Base-by-base conservation (phyloP, 768 basidiomycete species). In the Termitomyces sp. region DNA sequence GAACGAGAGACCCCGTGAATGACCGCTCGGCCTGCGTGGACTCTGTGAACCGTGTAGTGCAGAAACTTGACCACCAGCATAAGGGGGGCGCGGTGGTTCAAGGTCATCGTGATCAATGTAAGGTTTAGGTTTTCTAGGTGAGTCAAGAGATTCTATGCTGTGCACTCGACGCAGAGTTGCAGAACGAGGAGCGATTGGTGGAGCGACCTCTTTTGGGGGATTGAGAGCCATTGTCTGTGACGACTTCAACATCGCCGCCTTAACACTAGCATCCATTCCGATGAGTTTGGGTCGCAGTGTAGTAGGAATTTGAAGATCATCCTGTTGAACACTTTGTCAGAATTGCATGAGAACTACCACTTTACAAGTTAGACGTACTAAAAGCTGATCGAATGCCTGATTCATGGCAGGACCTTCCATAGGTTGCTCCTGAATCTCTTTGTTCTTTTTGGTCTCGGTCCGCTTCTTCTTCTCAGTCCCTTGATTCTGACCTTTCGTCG, bases 231-330 rank as follows among this genome's bases (percentile, higher is more conserved):
- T 76, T 32, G 83, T 82, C 35, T 89, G 86, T 0, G 92, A 93
- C 0, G 92, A 92, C 70, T 91, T 93, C 59, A 96, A 78, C 91
- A 96, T 95, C 13, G 91, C 91, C 5, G 91, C 92, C 71, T 96
- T 96, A 54, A 96, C 90, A 1, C 89, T 86, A 0, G 87, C 76
- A 59, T 96, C 92, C 84, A 96, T 92, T 16, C 85, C 86, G 52
- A 80, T 79, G 18, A 96, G 84, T 73, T 93, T 92, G 1, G 87
- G 88, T 8, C 94, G 84, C 24, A 94, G 76, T 3, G 84, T 85
- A 7, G 83, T 75, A 4, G 94, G 94, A 22, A 96, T 93, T 75
- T 96, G 93, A 55, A 96, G 85, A 61, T 94, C 92, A 71, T 96
- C 91, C 93, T 95, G 65, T 13, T 12, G 24, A 53, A 58, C 16